Evolutionary conservation across 2,329 filamentous ascomycete species (phyloP).

Genomic region (Trichocomaceae sp.): DNA sequence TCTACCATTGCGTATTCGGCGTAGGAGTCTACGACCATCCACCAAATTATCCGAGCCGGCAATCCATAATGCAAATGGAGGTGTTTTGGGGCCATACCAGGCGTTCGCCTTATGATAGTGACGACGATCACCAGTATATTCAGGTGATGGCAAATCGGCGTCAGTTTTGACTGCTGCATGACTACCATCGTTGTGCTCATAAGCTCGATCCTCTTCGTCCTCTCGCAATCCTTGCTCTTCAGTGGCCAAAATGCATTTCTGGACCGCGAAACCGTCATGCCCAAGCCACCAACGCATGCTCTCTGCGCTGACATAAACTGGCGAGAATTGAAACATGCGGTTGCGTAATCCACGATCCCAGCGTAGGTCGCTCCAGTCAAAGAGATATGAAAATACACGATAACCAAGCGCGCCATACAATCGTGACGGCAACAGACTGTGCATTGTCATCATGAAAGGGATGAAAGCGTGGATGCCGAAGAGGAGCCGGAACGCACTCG

Average conservation of each 20-base stretch:
- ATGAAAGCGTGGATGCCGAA: constrained; percentile 95
- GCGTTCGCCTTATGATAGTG: constrained; percentile 43
- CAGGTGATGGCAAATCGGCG: not conserved
- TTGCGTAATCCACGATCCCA: constrained; percentile 77
- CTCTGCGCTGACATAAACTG: constrained; percentile 83
- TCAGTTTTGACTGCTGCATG: not conserved
- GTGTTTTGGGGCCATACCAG: constrained; percentile 75
- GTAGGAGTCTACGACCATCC: constrained; percentile 67
- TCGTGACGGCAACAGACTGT: constrained; percentile 55
- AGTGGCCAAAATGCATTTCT: constrained; percentile 81
- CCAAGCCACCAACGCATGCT: constrained; percentile 96
- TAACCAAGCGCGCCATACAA: constrained; percentile 81
- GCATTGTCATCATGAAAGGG: constrained; percentile 85
- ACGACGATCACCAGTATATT: not conserved
- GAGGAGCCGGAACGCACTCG: constrained; percentile 66
- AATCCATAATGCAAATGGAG: constrained; percentile 84
- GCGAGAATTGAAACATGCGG: constrained; percentile 86
- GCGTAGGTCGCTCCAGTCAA: constrained; percentile 74
- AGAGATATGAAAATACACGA: constrained; percentile 80
- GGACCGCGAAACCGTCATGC: constrained; percentile 72
- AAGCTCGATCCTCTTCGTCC: constrained; percentile 30
- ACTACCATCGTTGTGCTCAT: constrained; percentile 15
- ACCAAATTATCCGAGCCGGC: constrained; percentile 77
- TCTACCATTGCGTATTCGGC: constrained; percentile 65
- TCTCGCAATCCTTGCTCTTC: constrained; percentile 64